Base-by-base conservation (phyloP, 192 early-diverging fungal species). In the Mortierella hygrophila region DNA sequence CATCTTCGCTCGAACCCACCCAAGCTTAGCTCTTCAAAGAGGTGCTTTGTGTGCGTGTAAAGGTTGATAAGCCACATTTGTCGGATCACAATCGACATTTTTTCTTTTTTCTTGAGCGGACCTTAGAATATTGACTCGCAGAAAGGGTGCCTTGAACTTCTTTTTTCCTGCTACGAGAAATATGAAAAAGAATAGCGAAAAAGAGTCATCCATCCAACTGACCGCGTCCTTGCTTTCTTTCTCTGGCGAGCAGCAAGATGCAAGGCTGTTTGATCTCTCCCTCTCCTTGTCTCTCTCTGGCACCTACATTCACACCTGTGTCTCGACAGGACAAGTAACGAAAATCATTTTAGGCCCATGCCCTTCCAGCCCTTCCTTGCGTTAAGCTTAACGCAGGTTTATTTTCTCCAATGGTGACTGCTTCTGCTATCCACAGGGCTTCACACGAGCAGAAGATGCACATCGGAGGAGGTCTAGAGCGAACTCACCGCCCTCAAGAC, bases 101-200 rank as follows among this genome's bases (percentile, higher is more conserved):
- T 26, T 57, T n/a, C 13, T 65, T 65, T 65, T 65, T 65, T 65
- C 23, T 65, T 65, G 29, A 32, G 60, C 60, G 60, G 60, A 65
- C 26, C 1, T 32, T 65, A 18, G 5, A 52, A 52, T 21, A 18
- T 52, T 52, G 18, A 52, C 49, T 52, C 49, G 49, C 49, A 52
- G 49, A 52, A 52, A 52, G 15, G 18, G 49, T 52, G 49, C 20
- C 49, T 52, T 52, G 49, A 52, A 52, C 49, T 52, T 52, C 18
- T 52, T 52, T 52, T 52, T 52, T 52, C 49, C 49, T 26, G 55
- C n/a, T 26, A n/a, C 55, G 1, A 60, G 23, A 46, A 46, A 46
- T 44, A 40, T 40, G 35, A 60, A 60, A 2, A 60, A 11, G 15
- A 26, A 63, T 11, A 3, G 26, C 9, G 26, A 29, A 32, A 63